Percentiles rank a stretch among this genome's conserved stretches.
phyloP scores from a whole-genome alignment of 345 rosid genomes.

The Erucastrum elatum region DNA sequence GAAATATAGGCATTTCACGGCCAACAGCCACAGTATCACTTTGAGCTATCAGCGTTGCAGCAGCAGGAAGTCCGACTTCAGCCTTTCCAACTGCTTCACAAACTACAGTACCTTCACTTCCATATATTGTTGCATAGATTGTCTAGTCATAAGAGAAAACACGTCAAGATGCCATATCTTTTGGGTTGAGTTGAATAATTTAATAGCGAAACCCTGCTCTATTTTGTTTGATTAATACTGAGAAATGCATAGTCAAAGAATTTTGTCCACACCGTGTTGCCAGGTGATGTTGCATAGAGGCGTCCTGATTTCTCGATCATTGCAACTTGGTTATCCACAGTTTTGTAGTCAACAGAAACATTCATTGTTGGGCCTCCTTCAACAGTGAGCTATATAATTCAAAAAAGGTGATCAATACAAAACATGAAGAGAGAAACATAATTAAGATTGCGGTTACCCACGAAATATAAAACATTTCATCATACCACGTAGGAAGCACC shows the following conservation, averaged over 20 bases:
- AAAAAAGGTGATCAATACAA: slow-evolving; percentile 5
- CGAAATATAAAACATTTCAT: background rate
- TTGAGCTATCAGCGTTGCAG: slow-evolving; percentile 63
- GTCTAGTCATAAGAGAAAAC: slow-evolving; percentile 50
- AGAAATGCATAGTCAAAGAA: background rate
- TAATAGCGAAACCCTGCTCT: slow-evolving; percentile 9
- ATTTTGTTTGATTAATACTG: slow-evolving; percentile 1
- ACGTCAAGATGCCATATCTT: slow-evolving; percentile 14
- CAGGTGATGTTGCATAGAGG: slow-evolving; percentile 71
- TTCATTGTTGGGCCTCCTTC: slow-evolving; percentile 91
- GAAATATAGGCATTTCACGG: slow-evolving; percentile 69
- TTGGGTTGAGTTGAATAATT: background rate
- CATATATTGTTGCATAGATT: slow-evolving; percentile 62
- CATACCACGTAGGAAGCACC: slow-evolving; percentile 88
- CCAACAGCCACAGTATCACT: slow-evolving; percentile 81
- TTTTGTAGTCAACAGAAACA: slow-evolving; percentile 58
- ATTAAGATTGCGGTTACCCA: background rate
- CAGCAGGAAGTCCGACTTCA: slow-evolving; percentile 73
- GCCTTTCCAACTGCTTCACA: slow-evolving; percentile 66
- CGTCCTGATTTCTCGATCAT: slow-evolving; percentile 63
- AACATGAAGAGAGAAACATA: slow-evolving; percentile 13
- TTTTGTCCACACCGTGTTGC: slow-evolving; percentile 69
- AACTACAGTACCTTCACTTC: slow-evolving; percentile 55
- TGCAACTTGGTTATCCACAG: slow-evolving; percentile 57
- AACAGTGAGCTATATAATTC: slow-evolving; percentile 55